Base-by-base conservation (phyloP, 805 yeast species). In the Candida wancherniae region DNA sequence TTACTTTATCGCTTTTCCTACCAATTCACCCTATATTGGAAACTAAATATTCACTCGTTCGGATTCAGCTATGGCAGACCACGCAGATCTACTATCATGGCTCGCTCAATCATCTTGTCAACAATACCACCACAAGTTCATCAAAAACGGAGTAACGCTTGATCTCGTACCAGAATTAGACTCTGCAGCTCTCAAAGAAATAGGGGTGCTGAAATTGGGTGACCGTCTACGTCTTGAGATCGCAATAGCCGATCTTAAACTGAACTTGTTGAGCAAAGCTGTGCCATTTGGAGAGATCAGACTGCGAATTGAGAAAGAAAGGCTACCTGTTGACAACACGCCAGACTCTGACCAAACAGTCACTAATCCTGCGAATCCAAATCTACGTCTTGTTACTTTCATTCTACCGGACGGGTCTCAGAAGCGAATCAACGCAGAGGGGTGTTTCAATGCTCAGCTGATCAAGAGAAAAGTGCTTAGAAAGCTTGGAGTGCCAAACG, bases 181-280 rank as follows among this genome's bases (percentile, higher is more conserved):
- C 47, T 65, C 71, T 24, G 64, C 58, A 5, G 73, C 86, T 1
- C 67, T 90, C 34, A 73, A 69, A 28, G 92, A 81, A 34, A 51
- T 92, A 8, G 95, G 95, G 0, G 56, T 90, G 8, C 40, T 47
- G n/a, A 80, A 75, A 42, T 73, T 90, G 10, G 97, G 97, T 1
- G 97, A 92, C 53, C 63, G 96, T 16, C 63, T 90, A 13, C 64
- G 81, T 17, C 56, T 90, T 8, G 75, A 80, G 46, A 62, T 74
- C 10, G 78, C 80, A 13, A 65, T 84, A 3, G 62, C 70, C 18
- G 53, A 62, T 24, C 45, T 76, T 34, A 65, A 72, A 12, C 37
- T 31, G 30, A 19, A 32, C 9, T 11, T 18, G 5, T 31, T 44
- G 13, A 28, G 22, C 24, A 34, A 26, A 15, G 30, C 20, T 14